phyloP scores from a whole-genome alignment of 2,329 filamentous ascomycete genomes.

The Paecilomyces formosus region DNA sequence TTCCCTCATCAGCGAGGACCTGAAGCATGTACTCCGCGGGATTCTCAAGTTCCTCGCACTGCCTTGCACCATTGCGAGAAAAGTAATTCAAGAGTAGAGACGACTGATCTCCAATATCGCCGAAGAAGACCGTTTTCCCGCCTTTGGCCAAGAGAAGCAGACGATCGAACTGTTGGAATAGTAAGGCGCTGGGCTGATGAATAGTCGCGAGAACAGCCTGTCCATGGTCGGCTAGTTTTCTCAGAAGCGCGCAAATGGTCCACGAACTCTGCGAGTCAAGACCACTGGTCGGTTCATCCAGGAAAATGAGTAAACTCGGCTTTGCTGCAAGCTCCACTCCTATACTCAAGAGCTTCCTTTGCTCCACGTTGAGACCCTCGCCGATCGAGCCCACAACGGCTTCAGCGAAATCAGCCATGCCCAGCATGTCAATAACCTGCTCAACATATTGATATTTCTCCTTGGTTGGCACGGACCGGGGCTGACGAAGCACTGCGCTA shows the following conservation, averaged over 20 bases:
- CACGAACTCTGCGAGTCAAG: conserved; percentile 89
- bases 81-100: conserved; percentile 56
- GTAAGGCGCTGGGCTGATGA: conserved; percentile 90
- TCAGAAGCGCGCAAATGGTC: conserved; percentile 80
- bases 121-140: conserved; percentile 63
- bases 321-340: conserved; percentile 92
- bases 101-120: conserved; percentile 56
- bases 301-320: conserved; percentile 79
- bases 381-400: conserved; percentile 85
- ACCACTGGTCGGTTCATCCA: conserved; percentile 92
- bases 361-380: conserved; percentile 61
- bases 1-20: conserved; percentile 54
- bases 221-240: conserved; percentile 81
- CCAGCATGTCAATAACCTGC: conserved; percentile 81
- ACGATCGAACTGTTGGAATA: conserved; percentile 77
- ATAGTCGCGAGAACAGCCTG: conserved; percentile 96
- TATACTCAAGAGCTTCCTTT: conserved; percentile 74
- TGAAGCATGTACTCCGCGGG: conserved; percentile 70
- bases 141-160: conserved; percentile 58
- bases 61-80: conserved; percentile 53
- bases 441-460: conserved; percentile 86
- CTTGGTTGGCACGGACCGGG: conserved; percentile 57
- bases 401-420: conserved; percentile 85
- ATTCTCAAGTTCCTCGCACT: conserved; percentile 57
- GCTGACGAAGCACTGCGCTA: conserved; percentile 77